Conservation (phyloP, 768 basidiomycete species). For the Mycena belliarum region DNA sequence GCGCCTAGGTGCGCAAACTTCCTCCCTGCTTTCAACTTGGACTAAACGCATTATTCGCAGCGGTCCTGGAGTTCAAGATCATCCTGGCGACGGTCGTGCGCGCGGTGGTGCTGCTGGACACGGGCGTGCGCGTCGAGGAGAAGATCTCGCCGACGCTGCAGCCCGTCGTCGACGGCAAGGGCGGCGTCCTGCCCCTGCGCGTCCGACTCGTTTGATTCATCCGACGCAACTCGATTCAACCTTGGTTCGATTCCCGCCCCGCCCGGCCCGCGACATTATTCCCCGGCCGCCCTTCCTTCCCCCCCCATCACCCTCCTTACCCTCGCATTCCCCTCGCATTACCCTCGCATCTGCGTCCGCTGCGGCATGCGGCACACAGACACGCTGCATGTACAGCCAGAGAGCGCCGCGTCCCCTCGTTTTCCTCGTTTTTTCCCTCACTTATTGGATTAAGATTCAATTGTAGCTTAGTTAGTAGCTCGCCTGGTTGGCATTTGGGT, state of each 20-base stretch:
- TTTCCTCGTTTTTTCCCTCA: background rate
- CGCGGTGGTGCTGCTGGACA: constrained; percentile 37
- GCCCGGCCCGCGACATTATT: background rate
- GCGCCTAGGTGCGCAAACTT: background rate
- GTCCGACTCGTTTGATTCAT: constrained; percentile 8
- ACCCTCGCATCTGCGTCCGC: no score
- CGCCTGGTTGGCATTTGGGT: background rate
- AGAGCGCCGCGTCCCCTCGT: background rate
- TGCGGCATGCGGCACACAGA: no score
- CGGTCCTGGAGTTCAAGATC: constrained; percentile 41
- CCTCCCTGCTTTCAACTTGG: background rate
- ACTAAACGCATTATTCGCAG: constrained; percentile 13
- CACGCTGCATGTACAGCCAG: no score
- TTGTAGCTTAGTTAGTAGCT: background rate
- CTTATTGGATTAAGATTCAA: background rate
- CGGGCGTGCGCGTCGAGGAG: constrained; percentile 30
- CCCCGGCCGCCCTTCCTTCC: background rate
- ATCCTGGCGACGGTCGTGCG: constrained; percentile 38
- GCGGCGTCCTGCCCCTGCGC: constrained; percentile 11
- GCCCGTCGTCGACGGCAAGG: constrained; percentile 34
- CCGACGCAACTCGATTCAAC: background rate
- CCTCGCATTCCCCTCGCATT: background rate
- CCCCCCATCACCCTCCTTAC: background rate
- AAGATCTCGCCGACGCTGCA: constrained; percentile 38
- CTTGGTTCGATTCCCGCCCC: background rate